phyloP scores from a whole-genome alignment of 371 early-diverging fungal species.

The Mortierella polycephala region DNA sequence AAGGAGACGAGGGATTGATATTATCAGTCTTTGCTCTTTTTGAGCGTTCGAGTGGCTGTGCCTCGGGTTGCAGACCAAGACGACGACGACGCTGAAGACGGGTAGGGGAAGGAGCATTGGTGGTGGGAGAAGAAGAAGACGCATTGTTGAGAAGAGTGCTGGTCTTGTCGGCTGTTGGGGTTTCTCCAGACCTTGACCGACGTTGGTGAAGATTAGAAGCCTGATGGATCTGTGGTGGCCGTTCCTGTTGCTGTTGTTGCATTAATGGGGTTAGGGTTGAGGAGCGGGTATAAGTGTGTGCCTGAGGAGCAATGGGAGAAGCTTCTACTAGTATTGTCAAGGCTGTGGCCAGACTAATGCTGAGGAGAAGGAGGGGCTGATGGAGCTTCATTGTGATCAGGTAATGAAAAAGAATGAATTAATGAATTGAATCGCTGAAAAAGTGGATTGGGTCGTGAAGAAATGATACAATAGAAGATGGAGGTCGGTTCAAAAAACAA shows the following conservation, averaged over 20 bases:
- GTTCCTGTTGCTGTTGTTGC: constrained; percentile 1
- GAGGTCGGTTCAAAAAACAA: background rate
- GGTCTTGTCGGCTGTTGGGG: too few relatives aligned
- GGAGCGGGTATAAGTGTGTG: background rate
- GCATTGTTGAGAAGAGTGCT: too few relatives aligned
- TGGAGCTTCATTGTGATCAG: constrained; percentile 23
- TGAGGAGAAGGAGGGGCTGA: constrained; percentile 34
- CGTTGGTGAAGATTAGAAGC: too few relatives aligned
- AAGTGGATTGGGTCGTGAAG: background rate
- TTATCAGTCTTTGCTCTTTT: background rate
- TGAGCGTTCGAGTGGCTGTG: background rate
- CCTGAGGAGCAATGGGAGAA: constrained; percentile 6
- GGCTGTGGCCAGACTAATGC: constrained; percentile 30
- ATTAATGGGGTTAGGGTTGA: background rate
- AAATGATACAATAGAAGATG: background rate
- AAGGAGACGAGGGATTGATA: background rate
- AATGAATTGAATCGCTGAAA: background rate
- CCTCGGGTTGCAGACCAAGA: background rate
- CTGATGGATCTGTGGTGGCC: too few relatives aligned
- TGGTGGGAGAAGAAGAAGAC: too few relatives aligned
- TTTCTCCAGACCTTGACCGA: too few relatives aligned
- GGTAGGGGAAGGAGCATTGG: background rate
- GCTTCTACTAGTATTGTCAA: constrained; percentile 22
- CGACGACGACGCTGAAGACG: background rate
- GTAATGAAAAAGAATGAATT: background rate